A percentile compares a stretch with the other conserved stretches of the same genome.
phyloP scores from a whole-genome alignment of 139 green algal species.

The Spirogloea muscicola region DNA sequence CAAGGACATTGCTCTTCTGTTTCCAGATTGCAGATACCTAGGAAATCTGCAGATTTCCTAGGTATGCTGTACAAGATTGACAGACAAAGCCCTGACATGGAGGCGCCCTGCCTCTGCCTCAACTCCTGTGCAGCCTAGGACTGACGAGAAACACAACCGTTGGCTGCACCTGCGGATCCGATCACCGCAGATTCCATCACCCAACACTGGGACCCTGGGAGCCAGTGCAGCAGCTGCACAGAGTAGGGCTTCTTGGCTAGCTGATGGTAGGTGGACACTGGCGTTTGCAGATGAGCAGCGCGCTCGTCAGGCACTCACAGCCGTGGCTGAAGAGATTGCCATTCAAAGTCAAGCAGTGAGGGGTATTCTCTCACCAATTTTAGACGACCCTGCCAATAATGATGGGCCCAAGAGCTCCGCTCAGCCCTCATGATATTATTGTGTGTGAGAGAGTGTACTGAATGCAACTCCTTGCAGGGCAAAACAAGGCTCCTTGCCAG shows the following conservation, averaged over 20 bases:
- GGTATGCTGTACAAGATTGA: neutral
- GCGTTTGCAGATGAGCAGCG: conserved; percentile 49
- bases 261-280: conserved; percentile 52
- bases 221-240: neutral
- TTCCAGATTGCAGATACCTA: neutral
- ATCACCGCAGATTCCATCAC: conserved; percentile 25
- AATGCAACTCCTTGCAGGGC: no score
- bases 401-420: no score
- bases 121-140: conserved; percentile 15
- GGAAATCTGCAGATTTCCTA: neutral
- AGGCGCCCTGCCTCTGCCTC: neutral
- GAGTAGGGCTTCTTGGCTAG: conserved; percentile 19
- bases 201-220: conserved; percentile 3
- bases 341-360: conserved; percentile 35
- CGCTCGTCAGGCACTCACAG: neutral
- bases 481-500: no score
- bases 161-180: conserved; percentile 55
- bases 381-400: no score
- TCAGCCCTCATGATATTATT: no score
- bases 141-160: conserved; percentile 46
- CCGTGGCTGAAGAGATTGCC: conserved; percentile 35
- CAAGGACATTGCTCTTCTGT: neutral
- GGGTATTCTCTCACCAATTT: no score
- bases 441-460: no score
- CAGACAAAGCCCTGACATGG: neutral